A percentile compares a stretch with the other conserved stretches of the same genome.
Conservation (phyloP, 179 eudicot species). For the Silene noctiflora region DNA sequence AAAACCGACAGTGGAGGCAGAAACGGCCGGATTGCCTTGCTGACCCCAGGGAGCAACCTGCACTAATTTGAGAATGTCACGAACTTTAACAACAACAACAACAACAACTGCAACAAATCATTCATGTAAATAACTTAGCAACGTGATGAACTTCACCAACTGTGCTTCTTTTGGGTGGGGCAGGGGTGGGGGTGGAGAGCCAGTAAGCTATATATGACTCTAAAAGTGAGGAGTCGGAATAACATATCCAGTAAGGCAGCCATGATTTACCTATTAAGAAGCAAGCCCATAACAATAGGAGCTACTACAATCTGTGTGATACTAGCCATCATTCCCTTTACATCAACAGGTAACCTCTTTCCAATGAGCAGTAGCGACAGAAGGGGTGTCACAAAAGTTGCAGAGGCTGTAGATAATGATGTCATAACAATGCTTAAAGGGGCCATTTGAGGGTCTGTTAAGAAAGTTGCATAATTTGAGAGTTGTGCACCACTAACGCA, state of each 20-base stretch:
- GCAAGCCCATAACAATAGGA: conserved; percentile 77
- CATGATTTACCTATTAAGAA: conserved; percentile 63
- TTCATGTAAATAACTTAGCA: not conserved
- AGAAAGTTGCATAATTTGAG: conserved; percentile 86
- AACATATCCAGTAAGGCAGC: not conserved
- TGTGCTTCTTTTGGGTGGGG: not conserved
- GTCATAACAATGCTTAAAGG: conserved; percentile 94
- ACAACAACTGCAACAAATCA: not conserved
- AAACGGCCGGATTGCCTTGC: conserved; percentile 67
- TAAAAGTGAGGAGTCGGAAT: not conserved
- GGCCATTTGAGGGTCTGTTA: conserved; percentile 85
- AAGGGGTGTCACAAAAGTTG: conserved; percentile 79
- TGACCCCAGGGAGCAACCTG: conserved; percentile 71
- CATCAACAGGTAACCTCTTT: conserved; percentile 53
- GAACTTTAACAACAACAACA: not conserved
- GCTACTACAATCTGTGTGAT: conserved; percentile 83
- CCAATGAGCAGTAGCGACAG: conserved; percentile 64
- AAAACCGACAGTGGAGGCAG: conserved; percentile 82
- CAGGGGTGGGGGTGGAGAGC: not conserved
- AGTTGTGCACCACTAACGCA: conserved; percentile 98
- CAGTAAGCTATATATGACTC: too few relatives aligned
- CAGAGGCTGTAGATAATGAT: conserved; percentile 83
- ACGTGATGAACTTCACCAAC: not conserved
- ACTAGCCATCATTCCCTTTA: conserved; percentile 86
- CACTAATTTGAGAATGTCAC: not conserved